phyloP scores from a whole-genome alignment of 306 rosid genomes.

The Senna tora region DNA sequence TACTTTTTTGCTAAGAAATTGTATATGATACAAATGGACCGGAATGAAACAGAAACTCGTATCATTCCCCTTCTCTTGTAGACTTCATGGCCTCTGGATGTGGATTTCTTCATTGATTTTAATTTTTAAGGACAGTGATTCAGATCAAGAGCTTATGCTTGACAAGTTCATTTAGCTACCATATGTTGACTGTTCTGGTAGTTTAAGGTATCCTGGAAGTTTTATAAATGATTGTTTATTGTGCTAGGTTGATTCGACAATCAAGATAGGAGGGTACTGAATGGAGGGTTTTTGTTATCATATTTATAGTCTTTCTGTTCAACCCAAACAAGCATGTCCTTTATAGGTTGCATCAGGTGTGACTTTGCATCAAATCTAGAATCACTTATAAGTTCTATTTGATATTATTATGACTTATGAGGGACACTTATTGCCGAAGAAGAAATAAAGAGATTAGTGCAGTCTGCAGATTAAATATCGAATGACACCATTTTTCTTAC shows the following conservation, averaged over 20 bases:
- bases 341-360: conserved; percentile 11
- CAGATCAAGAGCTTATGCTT: background rate
- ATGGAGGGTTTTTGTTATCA: conserved; percentile 15
- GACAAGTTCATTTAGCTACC: background rate
- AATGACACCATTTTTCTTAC: background rate
- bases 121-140: background rate
- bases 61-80: background rate
- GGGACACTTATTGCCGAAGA: background rate
- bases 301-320: background rate
- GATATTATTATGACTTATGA: conserved; percentile 2
- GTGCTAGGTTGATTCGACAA: conserved; percentile 7
- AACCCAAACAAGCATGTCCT: background rate
- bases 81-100: background rate
- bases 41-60: background rate
- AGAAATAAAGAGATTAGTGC: background rate
- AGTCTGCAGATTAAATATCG: background rate
- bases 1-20: background rate
- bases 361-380: conserved; percentile 5
- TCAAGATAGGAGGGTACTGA: background rate
- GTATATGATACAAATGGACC: background rate
- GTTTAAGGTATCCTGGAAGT: background rate
- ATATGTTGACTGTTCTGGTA: background rate
- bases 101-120: background rate
- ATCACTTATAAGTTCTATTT: conserved; percentile 5
- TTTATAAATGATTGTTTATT: conserved; percentile 2